Conservation (phyloP, 352 stramenopile species). For the Phytophthora aleatoria region DNA sequence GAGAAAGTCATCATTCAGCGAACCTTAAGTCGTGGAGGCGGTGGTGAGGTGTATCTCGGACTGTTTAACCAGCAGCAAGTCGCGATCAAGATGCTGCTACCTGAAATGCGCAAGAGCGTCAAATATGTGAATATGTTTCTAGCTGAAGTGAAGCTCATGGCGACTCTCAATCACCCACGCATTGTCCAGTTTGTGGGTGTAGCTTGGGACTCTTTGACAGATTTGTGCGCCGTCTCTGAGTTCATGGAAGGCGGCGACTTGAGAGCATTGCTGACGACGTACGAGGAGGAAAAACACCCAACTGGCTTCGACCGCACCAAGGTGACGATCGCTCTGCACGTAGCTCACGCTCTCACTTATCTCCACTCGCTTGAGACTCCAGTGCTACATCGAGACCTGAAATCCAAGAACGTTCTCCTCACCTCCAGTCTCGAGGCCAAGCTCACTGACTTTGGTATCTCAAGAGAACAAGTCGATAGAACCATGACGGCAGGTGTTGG, state of each 20-base stretch:
- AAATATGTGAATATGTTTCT: no score
- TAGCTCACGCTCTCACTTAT: background rate
- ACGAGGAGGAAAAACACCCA: background rate
- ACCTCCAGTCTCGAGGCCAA: background rate
- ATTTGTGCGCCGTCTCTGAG: no score
- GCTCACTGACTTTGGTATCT: background rate
- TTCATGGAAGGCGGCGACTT: background rate
- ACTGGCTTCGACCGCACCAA: background rate
- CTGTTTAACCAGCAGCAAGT: constrained; percentile 24
- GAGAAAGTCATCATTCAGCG: constrained; percentile 31
- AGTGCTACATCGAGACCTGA: background rate
- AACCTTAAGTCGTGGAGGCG: constrained; percentile 30
- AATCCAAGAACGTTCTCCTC: background rate
- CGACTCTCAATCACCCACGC: no score
- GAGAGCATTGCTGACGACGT: background rate
- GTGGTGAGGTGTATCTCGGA: constrained; percentile 37
- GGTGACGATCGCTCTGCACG: background rate
- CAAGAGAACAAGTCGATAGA: background rate
- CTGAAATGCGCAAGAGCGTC: no score
- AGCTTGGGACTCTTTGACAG: no score
- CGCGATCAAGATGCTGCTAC: no score
- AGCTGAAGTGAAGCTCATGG: no score
- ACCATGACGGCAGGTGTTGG: background rate
- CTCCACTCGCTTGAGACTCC: background rate
- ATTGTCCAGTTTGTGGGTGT: no score